A percentile compares a stretch with the other conserved stretches of the same genome.
Evolutionary conservation across 2,329 filamentous ascomycete species (phyloP).

Genomic region (Domatiomyces catenatus): DNA sequence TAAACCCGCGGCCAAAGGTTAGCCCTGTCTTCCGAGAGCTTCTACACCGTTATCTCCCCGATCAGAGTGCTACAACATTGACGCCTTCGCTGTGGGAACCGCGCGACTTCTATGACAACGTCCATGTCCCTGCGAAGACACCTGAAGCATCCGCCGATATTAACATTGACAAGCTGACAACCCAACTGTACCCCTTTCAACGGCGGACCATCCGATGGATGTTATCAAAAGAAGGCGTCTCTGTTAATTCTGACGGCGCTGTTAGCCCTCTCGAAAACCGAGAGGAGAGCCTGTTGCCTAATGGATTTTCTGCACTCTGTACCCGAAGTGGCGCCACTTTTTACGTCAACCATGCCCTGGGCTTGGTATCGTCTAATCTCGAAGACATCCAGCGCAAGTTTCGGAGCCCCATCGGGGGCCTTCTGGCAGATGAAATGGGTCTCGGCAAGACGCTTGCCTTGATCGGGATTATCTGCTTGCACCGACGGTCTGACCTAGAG

Average conservation of each 20-base stretch:
- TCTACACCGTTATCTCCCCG: not conserved
- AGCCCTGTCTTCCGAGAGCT: not conserved
- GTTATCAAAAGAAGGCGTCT: constrained; percentile 28
- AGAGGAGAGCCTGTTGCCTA: constrained; percentile 17
- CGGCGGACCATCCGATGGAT: constrained; percentile 33
- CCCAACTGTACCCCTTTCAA: constrained; percentile 34
- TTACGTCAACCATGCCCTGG: constrained; percentile 29
- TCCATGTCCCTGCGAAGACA: constrained; percentile 28
- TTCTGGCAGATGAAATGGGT: constrained; percentile 37
- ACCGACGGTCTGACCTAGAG: constrained; percentile 18
- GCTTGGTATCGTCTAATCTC: constrained; percentile 25
- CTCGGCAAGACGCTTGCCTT: constrained; percentile 37
- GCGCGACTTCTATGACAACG: constrained; percentile 33
- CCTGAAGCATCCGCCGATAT: constrained; percentile 22
- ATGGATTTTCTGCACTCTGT: constrained; percentile 24
- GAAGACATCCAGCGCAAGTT: constrained; percentile 20
- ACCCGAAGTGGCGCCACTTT: constrained; percentile 26
- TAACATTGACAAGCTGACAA: constrained; percentile 23
- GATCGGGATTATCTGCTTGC: constrained; percentile 30
- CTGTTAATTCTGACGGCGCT: constrained; percentile 21
- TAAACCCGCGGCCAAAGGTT: constrained; percentile 1
- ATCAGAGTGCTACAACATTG: not conserved
- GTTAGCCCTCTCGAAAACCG: constrained; percentile 11
- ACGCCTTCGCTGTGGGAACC: constrained; percentile 15
- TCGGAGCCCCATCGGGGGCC: constrained; percentile 26